phyloP scores from a whole-genome alignment of 2,329 filamentous ascomycete genomes.

The Xylariaceae sp. region DNA sequence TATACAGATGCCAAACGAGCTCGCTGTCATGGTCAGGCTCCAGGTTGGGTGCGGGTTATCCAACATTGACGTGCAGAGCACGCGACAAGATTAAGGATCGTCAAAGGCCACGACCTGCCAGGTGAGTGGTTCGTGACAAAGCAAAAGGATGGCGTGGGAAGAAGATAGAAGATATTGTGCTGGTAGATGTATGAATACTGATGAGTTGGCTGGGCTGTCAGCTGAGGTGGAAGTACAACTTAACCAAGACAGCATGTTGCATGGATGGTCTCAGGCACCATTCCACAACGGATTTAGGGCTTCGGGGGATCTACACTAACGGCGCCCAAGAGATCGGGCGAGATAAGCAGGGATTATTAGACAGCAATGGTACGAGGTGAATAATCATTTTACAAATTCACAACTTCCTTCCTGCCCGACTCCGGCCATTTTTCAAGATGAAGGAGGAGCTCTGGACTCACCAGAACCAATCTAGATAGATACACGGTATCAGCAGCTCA shows the following conservation, averaged over 20 bases:
- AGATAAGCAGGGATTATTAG: conserved; percentile 30
- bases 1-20: too few relatives aligned
- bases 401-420: conserved; percentile 1
- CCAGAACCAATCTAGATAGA: conserved; percentile 2
- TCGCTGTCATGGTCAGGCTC: not conserved
- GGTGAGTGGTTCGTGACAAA: not conserved
- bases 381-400: not conserved
- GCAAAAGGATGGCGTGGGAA: not conserved
- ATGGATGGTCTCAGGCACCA: conserved; percentile 19
- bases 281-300: conserved; percentile 17
- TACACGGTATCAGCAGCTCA: not conserved
- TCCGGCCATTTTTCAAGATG: not conserved
- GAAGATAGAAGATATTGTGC: not conserved
- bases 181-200: conserved; percentile 22
- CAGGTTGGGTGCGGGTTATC: not conserved
- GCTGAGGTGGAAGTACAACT: not conserved
- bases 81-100: conserved; percentile 5
- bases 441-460: not conserved
- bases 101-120: not conserved
- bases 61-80: conserved; percentile 7
- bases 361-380: not conserved
- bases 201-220: conserved; percentile 8
- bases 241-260: not conserved
- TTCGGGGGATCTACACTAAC: conserved; percentile 26
- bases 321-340: conserved; percentile 29